Evolutionary conservation across 2,329 filamentous ascomycete genomes (phyloP).

Genomic region (Cytospora schulzeri): DNA sequence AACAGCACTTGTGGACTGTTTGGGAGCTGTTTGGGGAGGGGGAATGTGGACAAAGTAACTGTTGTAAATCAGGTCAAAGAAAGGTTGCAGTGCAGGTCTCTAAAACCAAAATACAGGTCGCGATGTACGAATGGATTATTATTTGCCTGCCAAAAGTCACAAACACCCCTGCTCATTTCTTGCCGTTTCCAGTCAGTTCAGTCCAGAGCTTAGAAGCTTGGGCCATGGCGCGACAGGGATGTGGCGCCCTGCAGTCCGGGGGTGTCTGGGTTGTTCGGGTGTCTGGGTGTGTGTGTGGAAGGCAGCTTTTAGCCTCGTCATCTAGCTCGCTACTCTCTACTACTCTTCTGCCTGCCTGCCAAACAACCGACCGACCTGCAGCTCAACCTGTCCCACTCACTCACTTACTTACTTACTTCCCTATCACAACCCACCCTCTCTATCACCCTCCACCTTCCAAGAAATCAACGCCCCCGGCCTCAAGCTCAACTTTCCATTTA

Average conservation of each 20-base stretch:
- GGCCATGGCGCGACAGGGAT: slow-evolving; percentile 22
- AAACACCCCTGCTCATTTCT: slow-evolving; percentile 21
- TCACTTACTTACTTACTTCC: neutral
- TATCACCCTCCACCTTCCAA: slow-evolving; percentile 6
- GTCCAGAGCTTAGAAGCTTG: slow-evolving; percentile 21
- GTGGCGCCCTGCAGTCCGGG: slow-evolving; percentile 27
- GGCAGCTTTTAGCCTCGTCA: slow-evolving; percentile 60
- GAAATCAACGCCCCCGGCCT: neutral
- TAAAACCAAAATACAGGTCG: slow-evolving; percentile 12
- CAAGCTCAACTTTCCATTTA: neutral
- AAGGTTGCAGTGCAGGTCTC: slow-evolving; percentile 5
- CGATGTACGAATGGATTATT: slow-evolving; percentile 3
- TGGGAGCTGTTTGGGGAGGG: no score
- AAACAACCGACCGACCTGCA: slow-evolving; percentile 28
- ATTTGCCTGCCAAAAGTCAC: slow-evolving; percentile 23
- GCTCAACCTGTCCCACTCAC: slow-evolving; percentile 23
- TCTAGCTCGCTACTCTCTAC: slow-evolving; percentile 40
- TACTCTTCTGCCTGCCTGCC: slow-evolving; percentile 29
- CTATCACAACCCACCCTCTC: neutral
- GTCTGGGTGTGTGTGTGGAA: slow-evolving; percentile 33
- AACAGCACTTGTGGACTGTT: neutral
- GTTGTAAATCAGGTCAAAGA: slow-evolving; percentile 15
- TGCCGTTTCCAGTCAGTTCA: neutral
- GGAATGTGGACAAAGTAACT: neutral
- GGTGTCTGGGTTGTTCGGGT: no score